Evolutionary conservation across 2,329 filamentous ascomycete species (phyloP).

Genomic region (Tolypocladium capitatum): DNA sequence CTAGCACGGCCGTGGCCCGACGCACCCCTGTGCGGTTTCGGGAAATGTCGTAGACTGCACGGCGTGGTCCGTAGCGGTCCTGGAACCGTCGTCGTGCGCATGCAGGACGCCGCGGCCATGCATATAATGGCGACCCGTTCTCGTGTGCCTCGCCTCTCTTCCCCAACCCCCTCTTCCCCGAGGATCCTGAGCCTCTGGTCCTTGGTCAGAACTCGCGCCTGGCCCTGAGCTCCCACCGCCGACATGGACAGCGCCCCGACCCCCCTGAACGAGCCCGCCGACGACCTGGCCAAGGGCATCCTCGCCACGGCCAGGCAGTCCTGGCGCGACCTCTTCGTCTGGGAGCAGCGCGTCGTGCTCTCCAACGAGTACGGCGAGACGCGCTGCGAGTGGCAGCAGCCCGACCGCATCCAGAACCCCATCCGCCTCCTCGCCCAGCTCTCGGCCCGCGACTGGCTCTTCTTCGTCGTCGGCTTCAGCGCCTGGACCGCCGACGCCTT

Average conservation of each 20-base stretch:
- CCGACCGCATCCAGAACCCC: conserved; percentile 56
- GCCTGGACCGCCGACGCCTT: conserved; percentile 77
- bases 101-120: neutral
- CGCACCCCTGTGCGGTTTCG: neutral
- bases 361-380: conserved; percentile 52
- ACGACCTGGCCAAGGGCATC: conserved; percentile 53
- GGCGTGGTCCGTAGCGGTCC: too few relatives aligned
- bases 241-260: neutral
- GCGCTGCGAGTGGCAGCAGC: conserved; percentile 53
- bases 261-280: conserved; percentile 36
- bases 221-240: too few relatives aligned
- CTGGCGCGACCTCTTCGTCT: conserved; percentile 52
- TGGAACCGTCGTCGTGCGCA: neutral
- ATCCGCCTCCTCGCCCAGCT: conserved; percentile 54
- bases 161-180: too few relatives aligned
- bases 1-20: too few relatives aligned
- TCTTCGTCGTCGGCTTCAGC: conserved; percentile 59
- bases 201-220: too few relatives aligned
- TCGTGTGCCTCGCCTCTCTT: neutral
- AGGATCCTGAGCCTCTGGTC: too few relatives aligned
- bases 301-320: conserved; percentile 52
- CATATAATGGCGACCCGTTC: neutral
- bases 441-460: conserved; percentile 54
- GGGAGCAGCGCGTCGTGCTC: conserved; percentile 60
- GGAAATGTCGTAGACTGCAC: neutral